These are phyloP conservation scores for Pseudozyma pruni DNA, from an alignment of 1,284 basidiomycete species.

Conservation along the genomic window DNA sequence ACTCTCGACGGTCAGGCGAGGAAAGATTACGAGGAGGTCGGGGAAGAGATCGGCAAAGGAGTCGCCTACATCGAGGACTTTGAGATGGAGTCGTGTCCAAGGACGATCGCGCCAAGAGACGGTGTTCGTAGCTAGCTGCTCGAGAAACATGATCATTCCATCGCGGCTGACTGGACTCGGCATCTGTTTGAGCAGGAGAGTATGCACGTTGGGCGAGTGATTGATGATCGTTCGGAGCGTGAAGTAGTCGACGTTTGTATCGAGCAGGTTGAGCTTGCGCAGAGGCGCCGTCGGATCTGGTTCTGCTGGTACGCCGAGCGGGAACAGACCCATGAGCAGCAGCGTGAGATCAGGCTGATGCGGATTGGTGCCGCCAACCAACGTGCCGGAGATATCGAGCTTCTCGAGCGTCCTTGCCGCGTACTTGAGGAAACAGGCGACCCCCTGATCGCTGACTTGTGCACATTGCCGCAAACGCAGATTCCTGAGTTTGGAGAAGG, in stretches of 20 bases:
- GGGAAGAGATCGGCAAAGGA: constrained; percentile 29
- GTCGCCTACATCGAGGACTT: constrained; percentile 21
- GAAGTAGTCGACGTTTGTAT: constrained; percentile 20
- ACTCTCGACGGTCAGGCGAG: constrained; percentile 13
- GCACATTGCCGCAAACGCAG: constrained; percentile 22
- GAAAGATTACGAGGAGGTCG: constrained; percentile 11
- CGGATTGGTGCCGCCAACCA: constrained; percentile 12
- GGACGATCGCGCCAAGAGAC: constrained; percentile 1
- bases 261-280: constrained; percentile 31
- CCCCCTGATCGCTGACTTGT: constrained; percentile 23
- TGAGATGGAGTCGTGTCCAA: constrained; percentile 19
- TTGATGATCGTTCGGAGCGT: constrained; percentile 11
- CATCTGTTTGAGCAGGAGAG: constrained; percentile 21
- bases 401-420: constrained; percentile 10
- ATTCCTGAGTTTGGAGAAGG: constrained; percentile 27
- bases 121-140: neutral
- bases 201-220: constrained; percentile 6
- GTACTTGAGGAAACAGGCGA: constrained; percentile 34
- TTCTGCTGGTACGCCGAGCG: neutral
- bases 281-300: neutral
- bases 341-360: constrained; percentile 20
- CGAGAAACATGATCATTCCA: constrained; percentile 17
- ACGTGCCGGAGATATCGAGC: constrained; percentile 29
- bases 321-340: constrained; percentile 20
- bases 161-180: constrained; percentile 19